These are phyloP conservation scores for Fusarium incarnatum DNA, from an alignment of 2,329 filamentous ascomycete genomes.

Conservation along the genomic window DNA sequence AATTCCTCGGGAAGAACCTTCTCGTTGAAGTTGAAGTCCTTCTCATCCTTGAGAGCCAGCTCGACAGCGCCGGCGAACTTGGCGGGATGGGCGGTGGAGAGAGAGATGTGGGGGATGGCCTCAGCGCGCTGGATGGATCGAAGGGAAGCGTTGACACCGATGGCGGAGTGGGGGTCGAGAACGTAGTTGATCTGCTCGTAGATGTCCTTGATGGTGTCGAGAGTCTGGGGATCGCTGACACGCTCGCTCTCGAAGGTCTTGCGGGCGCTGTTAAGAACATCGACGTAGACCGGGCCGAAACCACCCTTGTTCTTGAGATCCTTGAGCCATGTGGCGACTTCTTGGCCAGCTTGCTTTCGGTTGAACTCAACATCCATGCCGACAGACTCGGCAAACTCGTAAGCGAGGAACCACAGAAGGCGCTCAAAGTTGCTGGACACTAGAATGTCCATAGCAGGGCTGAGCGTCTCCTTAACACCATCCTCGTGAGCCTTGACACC, in stretches of 20 bases:
- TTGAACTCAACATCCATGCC: conserved; percentile 74
- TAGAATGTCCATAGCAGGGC: conserved; percentile 97
- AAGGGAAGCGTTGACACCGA: conserved; percentile 82
- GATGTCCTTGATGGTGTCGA: conserved; percentile 70
- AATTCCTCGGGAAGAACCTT: conserved; percentile 86
- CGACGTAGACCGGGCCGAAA: conserved; percentile 79
- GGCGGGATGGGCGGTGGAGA: conserved; percentile 94
- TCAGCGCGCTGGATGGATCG: conserved; percentile 71
- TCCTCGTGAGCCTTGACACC: conserved; percentile 73
- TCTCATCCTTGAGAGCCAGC: conserved; percentile 75
- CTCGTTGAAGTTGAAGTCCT: conserved; percentile 79
- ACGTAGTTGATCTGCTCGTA: conserved; percentile 77
- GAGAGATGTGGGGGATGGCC: conserved; percentile 77
- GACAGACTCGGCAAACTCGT: conserved; percentile 71
- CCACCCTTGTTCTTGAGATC: conserved; percentile 84
- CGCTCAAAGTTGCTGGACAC: conserved; percentile 98
- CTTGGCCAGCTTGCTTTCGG: conserved; percentile 77
- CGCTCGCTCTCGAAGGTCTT: conserved; percentile 85
- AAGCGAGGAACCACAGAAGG: conserved; percentile 91
- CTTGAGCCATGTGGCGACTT: conserved; percentile 81
- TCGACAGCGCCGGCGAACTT: conserved; percentile 93
- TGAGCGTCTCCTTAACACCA: conserved; percentile 90
- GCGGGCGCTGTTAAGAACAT: conserved; percentile 77
- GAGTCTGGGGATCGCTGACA: conserved; percentile 73
- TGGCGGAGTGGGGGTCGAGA: conserved; percentile 91